phyloP scores from a whole-genome alignment of 257 asterid genomes.

The Petunia axillaris region DNA sequence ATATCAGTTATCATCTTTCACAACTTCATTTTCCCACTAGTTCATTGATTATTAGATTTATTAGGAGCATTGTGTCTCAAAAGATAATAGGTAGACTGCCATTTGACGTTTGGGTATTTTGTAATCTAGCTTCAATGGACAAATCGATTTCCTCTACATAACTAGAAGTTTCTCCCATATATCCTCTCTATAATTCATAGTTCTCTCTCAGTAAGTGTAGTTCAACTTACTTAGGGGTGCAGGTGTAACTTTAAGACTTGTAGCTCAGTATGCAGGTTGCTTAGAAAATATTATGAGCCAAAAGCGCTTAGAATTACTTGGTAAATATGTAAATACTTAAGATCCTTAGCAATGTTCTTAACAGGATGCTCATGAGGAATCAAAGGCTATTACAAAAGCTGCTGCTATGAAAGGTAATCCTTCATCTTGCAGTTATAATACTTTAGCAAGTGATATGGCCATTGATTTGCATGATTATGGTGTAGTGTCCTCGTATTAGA shows the following conservation, averaged over 20 bases:
- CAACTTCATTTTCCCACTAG: background rate
- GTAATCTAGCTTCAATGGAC: background rate
- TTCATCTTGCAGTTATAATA: constrained; percentile 9
- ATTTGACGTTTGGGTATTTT: background rate
- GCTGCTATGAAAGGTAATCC: constrained; percentile 83
- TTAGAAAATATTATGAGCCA: constrained; percentile 4
- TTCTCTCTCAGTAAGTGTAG: constrained; percentile 7
- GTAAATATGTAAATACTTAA: background rate
- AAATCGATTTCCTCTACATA: background rate
- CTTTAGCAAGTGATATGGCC: constrained; percentile 15
- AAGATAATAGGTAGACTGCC: background rate
- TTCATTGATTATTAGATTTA: background rate
- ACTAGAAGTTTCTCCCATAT: background rate
- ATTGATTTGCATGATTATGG: background rate
- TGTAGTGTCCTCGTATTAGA: background rate
- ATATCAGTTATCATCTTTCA: background rate
- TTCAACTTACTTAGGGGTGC: background rate
- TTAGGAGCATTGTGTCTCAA: background rate
- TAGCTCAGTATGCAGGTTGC: background rate
- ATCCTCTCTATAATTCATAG: background rate
- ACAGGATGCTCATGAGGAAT: constrained; percentile 98
- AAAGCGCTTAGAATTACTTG: background rate
- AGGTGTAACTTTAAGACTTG: background rate
- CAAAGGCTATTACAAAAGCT: constrained; percentile 93
- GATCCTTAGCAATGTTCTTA: constrained; percentile 11